Conservation (phyloP, 805 yeast genomes). For the Lachancea sp. region DNA sequence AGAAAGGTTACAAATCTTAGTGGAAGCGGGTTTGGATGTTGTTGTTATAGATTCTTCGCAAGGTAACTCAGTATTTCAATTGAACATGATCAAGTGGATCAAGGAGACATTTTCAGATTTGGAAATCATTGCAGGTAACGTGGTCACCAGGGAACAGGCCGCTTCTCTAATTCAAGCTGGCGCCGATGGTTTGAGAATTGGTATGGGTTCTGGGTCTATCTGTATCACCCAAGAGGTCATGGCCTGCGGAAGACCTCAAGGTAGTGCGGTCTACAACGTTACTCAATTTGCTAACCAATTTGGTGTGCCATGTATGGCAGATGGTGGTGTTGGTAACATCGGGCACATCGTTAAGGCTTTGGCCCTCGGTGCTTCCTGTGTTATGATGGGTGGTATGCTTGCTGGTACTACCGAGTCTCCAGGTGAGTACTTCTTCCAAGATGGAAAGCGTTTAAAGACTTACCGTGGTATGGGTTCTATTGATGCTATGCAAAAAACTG, state of each 20-base stretch:
- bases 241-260: slow-evolving; percentile 99
- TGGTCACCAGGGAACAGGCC: slow-evolving; percentile 98
- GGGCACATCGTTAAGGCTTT: slow-evolving; percentile 97
- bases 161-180: slow-evolving; percentile 92
- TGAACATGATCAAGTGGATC: slow-evolving; percentile 88
- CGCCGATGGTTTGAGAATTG: slow-evolving; percentile 96
- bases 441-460: slow-evolving; percentile 93
- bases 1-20: slow-evolving; percentile 75
- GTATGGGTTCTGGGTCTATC: slow-evolving; percentile 99
- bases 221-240: slow-evolving; percentile 99
- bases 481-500: slow-evolving; percentile 95
- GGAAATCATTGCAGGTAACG: slow-evolving; percentile 95
- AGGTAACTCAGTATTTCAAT: slow-evolving; percentile 94
- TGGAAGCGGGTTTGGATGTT: slow-evolving; percentile 94
- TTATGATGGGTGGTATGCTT: slow-evolving; percentile 99
- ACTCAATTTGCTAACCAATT: slow-evolving; percentile 89
- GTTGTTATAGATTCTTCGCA: slow-evolving; percentile 94
- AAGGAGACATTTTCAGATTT: slow-evolving; percentile 72
- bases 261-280: slow-evolving; percentile 95
- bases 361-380: slow-evolving; percentile 93
- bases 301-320: slow-evolving; percentile 98
- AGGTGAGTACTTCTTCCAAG: slow-evolving; percentile 96
- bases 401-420: slow-evolving; percentile 99
- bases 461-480: slow-evolving; percentile 99
- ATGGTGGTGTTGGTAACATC: slow-evolving; percentile 98